Base-by-base conservation (phyloP, 2,329 filamentous ascomycete genomes). In the Penicillium brevicompactum region DNA sequence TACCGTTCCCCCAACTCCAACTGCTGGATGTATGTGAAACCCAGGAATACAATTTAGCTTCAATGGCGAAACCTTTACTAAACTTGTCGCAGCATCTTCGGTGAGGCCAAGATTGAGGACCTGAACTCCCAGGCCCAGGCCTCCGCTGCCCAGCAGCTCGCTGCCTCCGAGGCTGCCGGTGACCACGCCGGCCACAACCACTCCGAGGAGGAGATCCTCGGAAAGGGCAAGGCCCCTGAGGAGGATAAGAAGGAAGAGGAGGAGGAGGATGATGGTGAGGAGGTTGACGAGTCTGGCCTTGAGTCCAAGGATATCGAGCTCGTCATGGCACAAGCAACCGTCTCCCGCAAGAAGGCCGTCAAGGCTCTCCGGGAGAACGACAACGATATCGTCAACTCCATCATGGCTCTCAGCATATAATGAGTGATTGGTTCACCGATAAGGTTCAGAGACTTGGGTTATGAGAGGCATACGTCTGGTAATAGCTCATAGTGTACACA, bases 101-200 rank as follows among this genome's bases (percentile, higher is more conserved):
- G 94, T 78, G 95, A 99, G 85, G 94, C 95, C 76, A 99, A 99
- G 90, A 97, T 99, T 67, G 94, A 99, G 87, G 95, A 99, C 80
- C 85, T 97, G 73, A 99, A 97, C 88, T 95, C 94, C 71, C 91
- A 93, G 76, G 93, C 93, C 72, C 94, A 97, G 84, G 91, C 93
- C 71, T 91, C 90, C 67, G 94, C 94, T 70, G 93, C 93, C 70
- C 91, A 95, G 81, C 92, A 97, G 82, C 90, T 99, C 69, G 92
- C 92, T 70, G 87, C 87, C 64, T 84, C 85, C 71, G 88, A 91
- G 75, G 78, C 78, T 61, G 75, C 81, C 66, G 83, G 82, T 57
- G 84, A 84, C 69, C 78, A 82, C 65, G 80, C 79, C 46, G 87
- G 87, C 67, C 82, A 83, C 72, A 86, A 88, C 78, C 76, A 77